Conservation (phyloP, 2,329 filamentous ascomycete genomes). For the Botrytis aclada region DNA sequence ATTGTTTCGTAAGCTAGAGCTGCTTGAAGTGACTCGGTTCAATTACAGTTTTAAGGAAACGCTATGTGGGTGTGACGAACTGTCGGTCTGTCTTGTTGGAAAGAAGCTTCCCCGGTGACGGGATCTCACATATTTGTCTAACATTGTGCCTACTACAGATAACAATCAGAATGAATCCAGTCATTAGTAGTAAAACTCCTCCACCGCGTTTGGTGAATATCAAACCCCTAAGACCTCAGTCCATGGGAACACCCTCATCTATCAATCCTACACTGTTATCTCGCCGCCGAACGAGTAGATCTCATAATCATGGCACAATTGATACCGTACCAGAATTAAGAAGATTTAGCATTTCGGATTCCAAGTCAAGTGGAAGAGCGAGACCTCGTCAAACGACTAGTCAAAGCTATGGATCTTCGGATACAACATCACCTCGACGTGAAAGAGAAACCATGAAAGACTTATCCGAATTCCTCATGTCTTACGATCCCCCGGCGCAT, state of each 20-base stretch:
- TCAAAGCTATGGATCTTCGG: constrained; percentile 5
- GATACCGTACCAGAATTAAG: constrained; percentile 8
- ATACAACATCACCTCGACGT: constrained; percentile 8
- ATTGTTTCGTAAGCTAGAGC: background rate
- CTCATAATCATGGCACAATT: constrained; percentile 13
- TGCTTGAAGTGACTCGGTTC: background rate
- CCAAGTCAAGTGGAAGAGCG: background rate
- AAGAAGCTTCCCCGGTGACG: background rate
- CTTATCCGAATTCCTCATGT: constrained; percentile 50
- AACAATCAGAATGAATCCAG: background rate
- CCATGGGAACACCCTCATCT: background rate
- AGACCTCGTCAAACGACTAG: background rate
- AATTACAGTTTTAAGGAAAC: background rate
- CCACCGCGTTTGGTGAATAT: background rate
- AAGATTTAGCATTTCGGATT: constrained; percentile 3
- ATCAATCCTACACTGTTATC: constrained; percentile 16
- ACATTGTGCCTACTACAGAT: background rate
- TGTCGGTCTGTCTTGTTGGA: background rate
- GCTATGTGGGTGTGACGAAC: background rate
- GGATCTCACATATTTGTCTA: background rate
- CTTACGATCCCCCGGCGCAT: constrained; percentile 47
- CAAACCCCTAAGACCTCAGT: background rate
- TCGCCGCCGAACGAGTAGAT: constrained; percentile 4
- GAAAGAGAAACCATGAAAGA: constrained; percentile 35
- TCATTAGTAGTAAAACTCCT: background rate